These are phyloP conservation scores for Emmonsia crescens DNA, from an alignment of 2,329 filamentous ascomycete species.

Conservation along the genomic window DNA sequence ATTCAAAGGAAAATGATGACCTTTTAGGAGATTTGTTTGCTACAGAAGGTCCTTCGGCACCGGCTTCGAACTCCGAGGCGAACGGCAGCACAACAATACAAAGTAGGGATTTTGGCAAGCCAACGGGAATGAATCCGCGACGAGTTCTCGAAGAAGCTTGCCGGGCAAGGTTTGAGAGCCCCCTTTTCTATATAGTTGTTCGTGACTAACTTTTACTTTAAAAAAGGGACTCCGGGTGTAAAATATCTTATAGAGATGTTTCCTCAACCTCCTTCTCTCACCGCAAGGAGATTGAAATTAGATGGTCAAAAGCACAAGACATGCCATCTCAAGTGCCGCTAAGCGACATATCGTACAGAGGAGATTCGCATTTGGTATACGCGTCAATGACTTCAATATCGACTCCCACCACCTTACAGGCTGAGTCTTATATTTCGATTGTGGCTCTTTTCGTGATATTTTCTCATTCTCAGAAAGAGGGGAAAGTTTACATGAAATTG, in stretches of 20 bases:
- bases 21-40: conserved; percentile 50
- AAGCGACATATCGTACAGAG: conserved; percentile 32
- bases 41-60: conserved; percentile 28
- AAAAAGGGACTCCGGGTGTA: conserved; percentile 56
- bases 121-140: conserved; percentile 63
- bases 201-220: conserved; percentile 8
- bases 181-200: not conserved
- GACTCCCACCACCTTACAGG: conserved; percentile 65
- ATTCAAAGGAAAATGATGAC: conserved; percentile 25
- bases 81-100: conserved; percentile 33
- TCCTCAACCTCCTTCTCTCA: conserved; percentile 66
- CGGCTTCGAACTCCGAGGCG: conserved; percentile 32
- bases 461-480: conserved; percentile 65
- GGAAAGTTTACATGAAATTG: conserved; percentile 70
- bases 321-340: conserved; percentile 34
- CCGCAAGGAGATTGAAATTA: conserved; percentile 61
- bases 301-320: conserved; percentile 67
- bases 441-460: conserved; percentile 73
- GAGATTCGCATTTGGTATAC: conserved; percentile 40
- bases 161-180: conserved; percentile 51
- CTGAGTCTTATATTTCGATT: conserved; percentile 77
- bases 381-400: conserved; percentile 67
- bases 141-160: conserved; percentile 79
- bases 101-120: conserved; percentile 76
- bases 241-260: conserved; percentile 55